A percentile compares a stretch with the other conserved stretches of the same genome.
phyloP scores from a whole-genome alignment of 306 rosid genomes.

The Ziziphus jujuba region DNA sequence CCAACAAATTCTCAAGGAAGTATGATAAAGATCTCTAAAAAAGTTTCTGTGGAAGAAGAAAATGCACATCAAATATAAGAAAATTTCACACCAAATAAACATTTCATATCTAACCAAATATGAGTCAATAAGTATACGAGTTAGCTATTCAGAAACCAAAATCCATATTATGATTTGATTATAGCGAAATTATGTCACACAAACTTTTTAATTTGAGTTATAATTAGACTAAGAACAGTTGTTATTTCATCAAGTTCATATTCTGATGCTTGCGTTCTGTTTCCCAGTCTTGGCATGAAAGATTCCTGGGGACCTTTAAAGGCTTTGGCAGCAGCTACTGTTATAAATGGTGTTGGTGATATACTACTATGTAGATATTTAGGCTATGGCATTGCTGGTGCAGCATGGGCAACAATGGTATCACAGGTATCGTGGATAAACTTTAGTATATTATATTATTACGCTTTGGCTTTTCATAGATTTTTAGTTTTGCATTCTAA shows the following conservation, averaged over 20 bases:
- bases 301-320: slow-evolving; percentile 89
- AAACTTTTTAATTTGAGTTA: neutral
- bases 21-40: neutral
- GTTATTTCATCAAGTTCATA: slow-evolving; percentile 10
- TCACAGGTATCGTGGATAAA: slow-evolving; percentile 54
- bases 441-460: neutral
- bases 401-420: slow-evolving; percentile 86
- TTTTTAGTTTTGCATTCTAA: slow-evolving; percentile 3
- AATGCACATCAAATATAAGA: neutral
- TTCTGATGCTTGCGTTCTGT: slow-evolving; percentile 14
- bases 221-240: slow-evolving; percentile 8
- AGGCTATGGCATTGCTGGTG: slow-evolving; percentile 72
- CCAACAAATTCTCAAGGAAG: neutral
- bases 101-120: neutral
- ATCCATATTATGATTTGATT: neutral
- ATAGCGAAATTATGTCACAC: neutral
- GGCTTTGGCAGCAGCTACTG: slow-evolving; percentile 68
- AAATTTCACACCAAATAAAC: no score
- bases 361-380: slow-evolving; percentile 54
- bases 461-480: neutral
- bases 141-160: neutral
- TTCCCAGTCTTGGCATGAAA: slow-evolving; percentile 81
- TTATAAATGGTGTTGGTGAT: slow-evolving; percentile 65
- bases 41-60: neutral
- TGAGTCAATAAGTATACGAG: neutral